These are phyloP conservation scores for Phalaenopsis equestris DNA, from an alignment of 106 monocot species.

Conservation along the genomic window DNA sequence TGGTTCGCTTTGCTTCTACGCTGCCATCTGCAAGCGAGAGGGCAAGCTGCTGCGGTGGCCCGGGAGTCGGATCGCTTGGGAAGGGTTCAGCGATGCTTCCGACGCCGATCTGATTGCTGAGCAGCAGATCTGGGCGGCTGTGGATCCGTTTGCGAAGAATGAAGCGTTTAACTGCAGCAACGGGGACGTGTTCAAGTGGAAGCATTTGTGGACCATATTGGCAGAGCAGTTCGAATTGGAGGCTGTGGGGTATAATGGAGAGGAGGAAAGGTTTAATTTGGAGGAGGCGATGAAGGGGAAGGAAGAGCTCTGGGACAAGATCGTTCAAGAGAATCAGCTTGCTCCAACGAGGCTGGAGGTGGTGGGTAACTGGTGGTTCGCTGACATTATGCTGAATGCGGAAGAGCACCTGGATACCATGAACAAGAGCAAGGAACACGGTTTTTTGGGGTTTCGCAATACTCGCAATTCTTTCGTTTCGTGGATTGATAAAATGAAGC, in stretches of 20 bases:
- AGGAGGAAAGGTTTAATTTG: slow-evolving; percentile 39
- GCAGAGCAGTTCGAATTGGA: slow-evolving; percentile 61
- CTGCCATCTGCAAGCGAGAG: slow-evolving; percentile 35
- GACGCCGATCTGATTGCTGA: slow-evolving; percentile 51
- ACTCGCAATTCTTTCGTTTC: slow-evolving; percentile 32
- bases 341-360: slow-evolving; percentile 32
- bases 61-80: slow-evolving; percentile 22
- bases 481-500: slow-evolving; percentile 74
- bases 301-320: slow-evolving; percentile 49
- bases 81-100: slow-evolving; percentile 37
- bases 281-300: slow-evolving; percentile 60
- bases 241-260: slow-evolving; percentile 39
- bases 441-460: slow-evolving; percentile 70
- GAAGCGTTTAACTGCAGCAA: slow-evolving; percentile 50
- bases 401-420: slow-evolving; percentile 50
- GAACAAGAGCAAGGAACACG: slow-evolving; percentile 88
- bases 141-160: slow-evolving; percentile 55
- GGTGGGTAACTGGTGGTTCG: slow-evolving; percentile 48
- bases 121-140: slow-evolving; percentile 66
- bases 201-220: slow-evolving; percentile 54
- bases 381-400: slow-evolving; percentile 18
- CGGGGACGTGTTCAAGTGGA: slow-evolving; percentile 64
- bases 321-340: slow-evolving; percentile 51
- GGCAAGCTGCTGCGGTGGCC: slow-evolving; percentile 16
- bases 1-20: slow-evolving; percentile 33